Conservation (phyloP, 1,139 yeast genomes). For the Geotrichum restrictum region DNA sequence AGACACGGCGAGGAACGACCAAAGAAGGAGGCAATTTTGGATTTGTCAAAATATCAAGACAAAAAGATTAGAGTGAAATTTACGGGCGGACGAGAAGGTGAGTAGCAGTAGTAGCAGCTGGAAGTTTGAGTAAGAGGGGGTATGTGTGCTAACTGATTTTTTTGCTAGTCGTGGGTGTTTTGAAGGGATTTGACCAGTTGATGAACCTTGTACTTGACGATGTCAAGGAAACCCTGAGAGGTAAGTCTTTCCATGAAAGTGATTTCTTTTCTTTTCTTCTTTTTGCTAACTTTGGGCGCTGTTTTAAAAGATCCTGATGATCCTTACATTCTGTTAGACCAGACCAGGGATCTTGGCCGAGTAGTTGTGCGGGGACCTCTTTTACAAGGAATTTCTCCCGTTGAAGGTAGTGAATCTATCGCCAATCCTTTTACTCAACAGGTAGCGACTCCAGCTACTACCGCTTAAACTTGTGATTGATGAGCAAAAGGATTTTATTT, state of each 20-base stretch:
- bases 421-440: conserved; percentile 56
- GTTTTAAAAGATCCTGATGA: conserved; percentile 55
- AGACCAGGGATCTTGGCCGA: conserved; percentile 61
- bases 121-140: conserved; percentile 23
- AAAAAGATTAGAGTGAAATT: conserved; percentile 71
- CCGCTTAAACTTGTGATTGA: background rate
- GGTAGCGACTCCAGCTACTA: background rate
- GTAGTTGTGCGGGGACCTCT: conserved; percentile 88
- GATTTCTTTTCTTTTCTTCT: background rate
- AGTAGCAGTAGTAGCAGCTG: conserved; percentile 19
- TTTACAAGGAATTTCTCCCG: conserved; percentile 75
- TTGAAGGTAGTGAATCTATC: conserved; percentile 75
- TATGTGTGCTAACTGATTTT: background rate
- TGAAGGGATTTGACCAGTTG: conserved; percentile 87
- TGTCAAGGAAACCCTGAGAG: conserved; percentile 52
- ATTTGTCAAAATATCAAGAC: conserved; percentile 73
- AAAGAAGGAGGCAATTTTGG: conserved; percentile 83
- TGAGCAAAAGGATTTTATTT: background rate
- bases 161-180: conserved; percentile 58
- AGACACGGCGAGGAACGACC: conserved; percentile 60
- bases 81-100: conserved; percentile 70
- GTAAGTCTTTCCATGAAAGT: conserved; percentile 15
- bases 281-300: background rate
- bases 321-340: conserved; percentile 46
- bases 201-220: conserved; percentile 91